Evolutionary conservation across 2,329 filamentous ascomycete species (phyloP), one percentile per base, ranked within the genome.

Genomic region (Emmonsia crescens): DNA sequence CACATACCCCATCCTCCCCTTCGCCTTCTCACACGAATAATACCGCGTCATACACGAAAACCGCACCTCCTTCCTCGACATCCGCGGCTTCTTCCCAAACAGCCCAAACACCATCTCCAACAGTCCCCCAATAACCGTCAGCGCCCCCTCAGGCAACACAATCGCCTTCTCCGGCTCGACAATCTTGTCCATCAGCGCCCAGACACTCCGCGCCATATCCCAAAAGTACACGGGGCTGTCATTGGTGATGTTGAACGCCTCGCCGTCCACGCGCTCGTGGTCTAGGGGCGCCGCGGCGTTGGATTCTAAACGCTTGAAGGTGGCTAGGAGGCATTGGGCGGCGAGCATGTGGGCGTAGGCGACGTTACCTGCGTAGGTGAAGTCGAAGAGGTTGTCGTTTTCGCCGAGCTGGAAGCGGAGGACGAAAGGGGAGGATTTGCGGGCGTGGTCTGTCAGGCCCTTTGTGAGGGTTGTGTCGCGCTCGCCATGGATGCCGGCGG

Each of bases 201-300:
- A 97, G 55, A 96, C 82, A 46, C 86, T 85, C 48, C 89, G 83
- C 63, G 89, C 85, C 72, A 95, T 89, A 75, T 96, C 91, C 85
- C 94, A 95, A 75, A 96, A 95, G 73, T 93, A 93, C 24, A 95
- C 81, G 5, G 93, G 93, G 67, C 85, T 80, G 75, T 91, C 89
- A 74, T 97, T 97, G 62, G 91, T 94, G 70, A 97, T 84, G 77
- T 96, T 86, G 78, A 97, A 93, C 58, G 86, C 86, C 74, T 96
- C 87, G 63, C 93, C 94, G 72, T 92, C 89, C 57, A 92, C 85
- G 63, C 82, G 82, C 77, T 91, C 88, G 75, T 85, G 77, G 75
- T 89, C 85, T 44, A 89, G 81, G n/a, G 85, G 85, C 0, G 81
- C 79, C 24, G 83, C 85, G 60, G 79, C 75, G 57, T 74, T 73